Percentiles rank a stretch among this genome's conserved stretches.
phyloP scores from a whole-genome alignment of 169 alveolate species.

The Plasmodium malariae region DNA sequence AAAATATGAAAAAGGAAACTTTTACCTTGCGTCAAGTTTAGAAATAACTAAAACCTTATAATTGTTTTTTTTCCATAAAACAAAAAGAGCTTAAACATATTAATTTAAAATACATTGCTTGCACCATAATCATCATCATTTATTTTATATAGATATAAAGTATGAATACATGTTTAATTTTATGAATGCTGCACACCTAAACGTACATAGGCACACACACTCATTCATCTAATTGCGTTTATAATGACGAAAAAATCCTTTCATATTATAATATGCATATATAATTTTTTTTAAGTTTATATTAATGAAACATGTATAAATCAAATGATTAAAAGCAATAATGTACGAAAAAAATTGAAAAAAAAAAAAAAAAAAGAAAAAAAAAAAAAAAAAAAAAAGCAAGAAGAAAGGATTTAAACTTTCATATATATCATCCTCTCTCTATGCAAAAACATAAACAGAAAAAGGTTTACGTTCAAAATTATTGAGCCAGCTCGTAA shows the following conservation, averaged over 20 bases:
- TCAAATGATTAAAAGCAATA: no score
- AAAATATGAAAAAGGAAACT: background rate
- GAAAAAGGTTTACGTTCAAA: no score
- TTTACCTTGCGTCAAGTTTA: background rate
- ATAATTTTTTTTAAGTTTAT: no score
- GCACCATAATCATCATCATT: background rate
- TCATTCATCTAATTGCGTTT: no score
- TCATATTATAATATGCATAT: no score
- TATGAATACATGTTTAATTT: slow-evolving; percentile 38
- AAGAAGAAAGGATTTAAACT: no score
- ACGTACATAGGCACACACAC: no score
- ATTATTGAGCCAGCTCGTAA: no score
- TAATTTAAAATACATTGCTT: slow-evolving; percentile 16
- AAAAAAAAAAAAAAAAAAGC: background rate
- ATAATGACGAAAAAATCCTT: no score
- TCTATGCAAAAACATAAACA: background rate
- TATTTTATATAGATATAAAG: background rate
- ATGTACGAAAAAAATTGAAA: no score
- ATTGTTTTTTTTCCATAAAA: background rate
- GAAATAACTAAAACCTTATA: background rate
- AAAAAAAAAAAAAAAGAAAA: no score
- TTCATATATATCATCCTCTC: background rate
- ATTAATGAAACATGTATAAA: no score
- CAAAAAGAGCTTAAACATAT: background rate
- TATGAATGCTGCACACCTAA: slow-evolving; percentile 21